Evolutionary conservation across 2,329 filamentous ascomycete genomes (phyloP).

Genomic region (Penicillium sp.): DNA sequence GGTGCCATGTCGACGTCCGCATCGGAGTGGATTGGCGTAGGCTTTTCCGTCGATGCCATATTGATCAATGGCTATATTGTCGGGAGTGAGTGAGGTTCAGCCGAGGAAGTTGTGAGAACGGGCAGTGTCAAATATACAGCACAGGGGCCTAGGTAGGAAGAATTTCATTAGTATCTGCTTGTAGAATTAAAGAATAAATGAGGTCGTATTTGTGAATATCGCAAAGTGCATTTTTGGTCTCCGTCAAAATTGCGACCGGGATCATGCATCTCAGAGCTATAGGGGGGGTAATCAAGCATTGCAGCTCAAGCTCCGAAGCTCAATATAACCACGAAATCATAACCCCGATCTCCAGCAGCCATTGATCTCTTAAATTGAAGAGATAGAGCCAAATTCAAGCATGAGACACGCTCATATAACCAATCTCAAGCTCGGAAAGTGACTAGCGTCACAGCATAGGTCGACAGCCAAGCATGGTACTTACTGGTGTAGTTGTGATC

Average conservation of each 20-base stretch:
- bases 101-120: not conserved
- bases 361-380: not conserved
- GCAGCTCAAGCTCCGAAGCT: conserved; percentile 8
- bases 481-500: conserved; percentile 20
- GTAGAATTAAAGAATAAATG: not conserved
- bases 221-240: not conserved
- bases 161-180: not conserved
- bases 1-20: conserved; percentile 36
- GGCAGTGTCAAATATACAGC: conserved; percentile 2
- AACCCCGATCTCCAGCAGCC: not conserved
- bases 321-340: not conserved
- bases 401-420: not conserved
- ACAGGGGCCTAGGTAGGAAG: conserved; percentile 9
- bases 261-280: conserved; percentile 5
- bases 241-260: not conserved
- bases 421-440: not conserved
- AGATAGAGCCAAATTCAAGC: not conserved
- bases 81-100: not conserved
- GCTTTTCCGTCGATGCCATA: conserved; percentile 43
- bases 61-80: conserved; percentile 15
- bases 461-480: conserved; percentile 14
- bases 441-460: not conserved
- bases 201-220: not conserved
- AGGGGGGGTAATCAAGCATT: not conserved
- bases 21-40: conserved; percentile 34